Evolutionary conservation across 768 basidiomycete genomes (phyloP).

Genomic region (Pulveroboletus sp.): DNA sequence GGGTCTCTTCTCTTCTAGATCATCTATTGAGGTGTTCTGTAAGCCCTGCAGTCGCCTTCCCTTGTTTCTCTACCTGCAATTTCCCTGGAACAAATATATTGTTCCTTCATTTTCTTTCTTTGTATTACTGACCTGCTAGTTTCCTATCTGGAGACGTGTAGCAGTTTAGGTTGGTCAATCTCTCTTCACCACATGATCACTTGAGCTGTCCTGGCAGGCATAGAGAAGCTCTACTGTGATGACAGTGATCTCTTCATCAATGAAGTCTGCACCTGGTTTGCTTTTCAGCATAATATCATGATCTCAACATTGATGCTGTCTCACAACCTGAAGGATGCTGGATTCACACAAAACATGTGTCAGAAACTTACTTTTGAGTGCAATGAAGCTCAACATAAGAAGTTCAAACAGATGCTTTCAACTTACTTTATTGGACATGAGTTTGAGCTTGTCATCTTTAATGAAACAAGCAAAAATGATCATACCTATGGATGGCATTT

Average conservation of each 20-base stretch:
- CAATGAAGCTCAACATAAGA: background rate
- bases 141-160: too few relatives aligned
- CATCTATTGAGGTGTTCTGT: too few relatives aligned
- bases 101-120: too few relatives aligned
- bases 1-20: too few relatives aligned
- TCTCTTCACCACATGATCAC: too few relatives aligned
- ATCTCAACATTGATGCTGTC: conserved; percentile 19
- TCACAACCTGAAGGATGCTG: conserved; percentile 9
- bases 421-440: background rate
- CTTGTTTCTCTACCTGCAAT: too few relatives aligned
- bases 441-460: conserved; percentile 2
- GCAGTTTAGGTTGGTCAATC: too few relatives aligned
- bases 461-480: conserved; percentile 6
- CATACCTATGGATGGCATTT: background rate
- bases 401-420: conserved; percentile 2
- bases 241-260: conserved; percentile 3
- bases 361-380: conserved; percentile 2
- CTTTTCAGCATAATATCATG: conserved; percentile 20
- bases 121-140: too few relatives aligned
- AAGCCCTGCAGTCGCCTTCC: too few relatives aligned
- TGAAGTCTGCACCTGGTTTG: conserved; percentile 3
- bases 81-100: too few relatives aligned
- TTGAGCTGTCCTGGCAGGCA: too few relatives aligned
- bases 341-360: background rate
- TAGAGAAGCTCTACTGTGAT: too few relatives aligned